phyloP scores from a whole-genome alignment of 2,329 filamentous ascomycete genomes.

The Fusarium udum region DNA sequence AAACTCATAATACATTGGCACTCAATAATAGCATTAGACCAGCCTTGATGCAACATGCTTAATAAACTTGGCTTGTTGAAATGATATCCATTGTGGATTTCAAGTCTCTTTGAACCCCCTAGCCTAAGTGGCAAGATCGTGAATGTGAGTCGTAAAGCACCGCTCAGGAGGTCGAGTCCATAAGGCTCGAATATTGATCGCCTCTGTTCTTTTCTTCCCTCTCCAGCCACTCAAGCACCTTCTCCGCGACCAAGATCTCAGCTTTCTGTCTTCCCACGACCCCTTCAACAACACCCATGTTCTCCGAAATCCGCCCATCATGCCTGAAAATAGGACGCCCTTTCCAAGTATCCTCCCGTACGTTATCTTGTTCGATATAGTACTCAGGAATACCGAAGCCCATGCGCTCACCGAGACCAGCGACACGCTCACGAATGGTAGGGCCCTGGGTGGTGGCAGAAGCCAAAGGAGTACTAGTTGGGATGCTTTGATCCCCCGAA shows the following conservation, averaged over 20 bases:
- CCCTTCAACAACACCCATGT: slow-evolving; percentile 47
- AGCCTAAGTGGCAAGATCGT: not conserved
- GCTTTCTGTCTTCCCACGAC: slow-evolving; percentile 49
- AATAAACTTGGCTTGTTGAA: not conserved
- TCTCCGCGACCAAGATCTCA: slow-evolving; percentile 52
- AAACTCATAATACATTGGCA: not conserved
- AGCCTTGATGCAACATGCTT: not conserved
- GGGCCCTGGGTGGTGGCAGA: not conserved
- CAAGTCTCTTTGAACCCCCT: not conserved
- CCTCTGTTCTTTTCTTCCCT: slow-evolving; percentile 30
- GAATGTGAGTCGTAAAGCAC: not conserved
- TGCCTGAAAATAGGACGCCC: slow-evolving; percentile 50
- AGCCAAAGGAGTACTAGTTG: not conserved
- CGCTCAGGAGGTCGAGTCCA: not conserved
- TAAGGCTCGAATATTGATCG: not conserved
- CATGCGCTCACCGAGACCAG: slow-evolving; percentile 47
- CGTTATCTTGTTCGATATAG: slow-evolving; percentile 34
- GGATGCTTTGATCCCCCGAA: not conserved
- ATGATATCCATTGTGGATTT: not conserved
- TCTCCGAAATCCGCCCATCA: slow-evolving; percentile 44
- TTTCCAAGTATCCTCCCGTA: slow-evolving; percentile 45
- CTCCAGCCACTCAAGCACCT: slow-evolving; percentile 51
- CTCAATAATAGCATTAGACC: not conserved
- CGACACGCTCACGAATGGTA: slow-evolving; percentile 43
- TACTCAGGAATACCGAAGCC: slow-evolving; percentile 50